Percentiles rank a stretch among this genome's conserved stretches.
Conservation (phyloP, 2,329 filamentous ascomycete genomes). For the Colletotrichum incanum region DNA sequence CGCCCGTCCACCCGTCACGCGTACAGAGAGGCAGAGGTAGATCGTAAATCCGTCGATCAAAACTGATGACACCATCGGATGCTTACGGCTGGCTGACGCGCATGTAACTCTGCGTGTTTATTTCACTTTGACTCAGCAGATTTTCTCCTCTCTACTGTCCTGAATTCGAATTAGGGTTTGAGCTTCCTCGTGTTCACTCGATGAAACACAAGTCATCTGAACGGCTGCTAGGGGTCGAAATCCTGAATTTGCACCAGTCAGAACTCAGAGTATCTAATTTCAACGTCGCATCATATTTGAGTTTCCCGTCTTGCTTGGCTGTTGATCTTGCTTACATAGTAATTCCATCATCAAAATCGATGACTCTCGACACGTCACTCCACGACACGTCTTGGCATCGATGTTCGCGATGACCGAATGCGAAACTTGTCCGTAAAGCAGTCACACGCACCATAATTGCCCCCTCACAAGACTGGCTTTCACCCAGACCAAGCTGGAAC, state of each 20-base stretch:
- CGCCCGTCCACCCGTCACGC: neutral
- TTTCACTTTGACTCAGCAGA: conserved; percentile 4
- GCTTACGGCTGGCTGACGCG: neutral
- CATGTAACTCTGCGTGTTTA: neutral
- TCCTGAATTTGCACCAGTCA: conserved; percentile 34
- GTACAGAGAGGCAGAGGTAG: neutral
- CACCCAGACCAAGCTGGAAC: conserved; percentile 11
- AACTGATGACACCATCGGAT: neutral
- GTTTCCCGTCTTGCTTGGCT: conserved; percentile 1
- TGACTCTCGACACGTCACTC: neutral
- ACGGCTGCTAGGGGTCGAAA: neutral
- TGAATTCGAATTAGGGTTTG: conserved; percentile 22
- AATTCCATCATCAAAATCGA: neutral
- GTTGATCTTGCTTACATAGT: too few relatives aligned
- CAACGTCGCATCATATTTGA: conserved; percentile 14
- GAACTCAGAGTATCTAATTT: conserved; percentile 15
- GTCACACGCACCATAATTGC: neutral
- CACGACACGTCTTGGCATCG: neutral
- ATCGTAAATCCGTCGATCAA: neutral
- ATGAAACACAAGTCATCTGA: conserved; percentile 26
- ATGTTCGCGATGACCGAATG: neutral
- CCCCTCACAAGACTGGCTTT: neutral
- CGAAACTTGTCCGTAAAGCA: neutral
- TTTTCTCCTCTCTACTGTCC: conserved; percentile 3
- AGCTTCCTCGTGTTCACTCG: conserved; percentile 13